Conservation (phyloP, 2,329 filamentous ascomycete genomes). For the Dactylellina parvicollis region DNA sequence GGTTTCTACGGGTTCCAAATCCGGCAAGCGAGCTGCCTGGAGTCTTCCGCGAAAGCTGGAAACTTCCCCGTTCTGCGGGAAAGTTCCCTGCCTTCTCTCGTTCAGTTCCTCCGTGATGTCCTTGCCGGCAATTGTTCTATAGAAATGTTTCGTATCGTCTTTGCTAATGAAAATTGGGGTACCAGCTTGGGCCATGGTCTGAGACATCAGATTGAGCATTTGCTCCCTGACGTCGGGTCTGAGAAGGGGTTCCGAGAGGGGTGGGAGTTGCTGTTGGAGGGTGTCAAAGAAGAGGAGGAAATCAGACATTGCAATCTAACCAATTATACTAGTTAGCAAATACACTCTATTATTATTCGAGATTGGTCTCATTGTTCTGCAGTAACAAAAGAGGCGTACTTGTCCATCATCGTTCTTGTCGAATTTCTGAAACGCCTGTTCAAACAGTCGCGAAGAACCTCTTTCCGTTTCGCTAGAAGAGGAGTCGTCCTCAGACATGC, state of each 20-base stretch:
- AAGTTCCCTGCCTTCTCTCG: slow-evolving; percentile 44
- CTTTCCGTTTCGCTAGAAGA: slow-evolving; percentile 45
- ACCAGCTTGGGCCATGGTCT: slow-evolving; percentile 38
- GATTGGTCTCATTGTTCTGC: background rate
- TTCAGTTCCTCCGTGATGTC: slow-evolving; percentile 52
- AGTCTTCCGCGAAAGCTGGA: slow-evolving; percentile 47
- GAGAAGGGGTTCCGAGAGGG: slow-evolving; percentile 45
- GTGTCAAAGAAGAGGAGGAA: slow-evolving; percentile 50
- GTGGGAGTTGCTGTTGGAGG: slow-evolving; percentile 44
- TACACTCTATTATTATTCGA: background rate
- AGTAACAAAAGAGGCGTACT: background rate
- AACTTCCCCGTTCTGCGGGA: slow-evolving; percentile 39
- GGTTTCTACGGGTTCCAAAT: slow-evolving; percentile 30
- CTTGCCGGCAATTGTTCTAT: slow-evolving; percentile 41
- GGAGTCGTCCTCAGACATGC: slow-evolving; percentile 44
- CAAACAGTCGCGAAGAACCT: slow-evolving; percentile 41
- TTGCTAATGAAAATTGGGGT: slow-evolving; percentile 48
- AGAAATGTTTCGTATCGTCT: slow-evolving; percentile 47
- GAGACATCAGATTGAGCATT: slow-evolving; percentile 40
- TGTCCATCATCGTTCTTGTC: slow-evolving; percentile 46
- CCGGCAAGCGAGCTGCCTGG: slow-evolving; percentile 30
- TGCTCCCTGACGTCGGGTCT: slow-evolving; percentile 43
- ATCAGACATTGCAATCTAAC: slow-evolving; percentile 47
- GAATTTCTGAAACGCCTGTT: slow-evolving; percentile 42
- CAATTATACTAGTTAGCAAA: background rate